Percentiles rank a stretch among this genome's conserved stretches.
Evolutionary conservation across 2,329 filamentous ascomycete genomes (phyloP).

Genomic region (Hypoxylon sp.): DNA sequence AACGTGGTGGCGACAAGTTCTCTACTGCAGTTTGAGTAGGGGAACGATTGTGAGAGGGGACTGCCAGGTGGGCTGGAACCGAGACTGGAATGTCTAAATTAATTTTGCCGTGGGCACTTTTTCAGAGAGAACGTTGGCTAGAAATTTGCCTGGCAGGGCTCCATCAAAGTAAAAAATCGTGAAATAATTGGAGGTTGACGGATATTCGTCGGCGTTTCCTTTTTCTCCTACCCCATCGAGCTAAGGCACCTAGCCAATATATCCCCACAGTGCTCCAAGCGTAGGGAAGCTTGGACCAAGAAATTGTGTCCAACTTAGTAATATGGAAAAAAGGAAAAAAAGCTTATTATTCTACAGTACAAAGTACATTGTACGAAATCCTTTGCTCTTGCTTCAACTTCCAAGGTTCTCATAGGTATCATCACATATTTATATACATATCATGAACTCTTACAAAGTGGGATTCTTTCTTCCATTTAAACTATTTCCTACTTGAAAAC

Average conservation of each 20-base stretch:
- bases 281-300: not conserved
- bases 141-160: slow-evolving; percentile 25
- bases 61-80: slow-evolving; percentile 35
- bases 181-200: slow-evolving; percentile 38
- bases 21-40: slow-evolving; percentile 2
- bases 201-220: slow-evolving; percentile 44
- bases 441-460: not conserved
- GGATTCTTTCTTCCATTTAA: not conserved
- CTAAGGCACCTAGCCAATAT: not conserved
- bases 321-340: not conserved
- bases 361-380: no score
- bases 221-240: slow-evolving; percentile 20
- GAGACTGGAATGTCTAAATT: slow-evolving; percentile 42
- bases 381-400: not conserved
- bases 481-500: not conserved
- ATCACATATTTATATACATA: not conserved
- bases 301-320: not conserved
- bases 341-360: no score
- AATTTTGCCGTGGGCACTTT: slow-evolving; percentile 42
- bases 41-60: slow-evolving; percentile 1
- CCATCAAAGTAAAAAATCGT: slow-evolving; percentile 36
- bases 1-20: slow-evolving; percentile 31
- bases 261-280: not conserved
- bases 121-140: slow-evolving; percentile 20
- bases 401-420: not conserved